Base-by-base conservation (phyloP, 139 green algal species). In the Chlorella sp. region DNA sequence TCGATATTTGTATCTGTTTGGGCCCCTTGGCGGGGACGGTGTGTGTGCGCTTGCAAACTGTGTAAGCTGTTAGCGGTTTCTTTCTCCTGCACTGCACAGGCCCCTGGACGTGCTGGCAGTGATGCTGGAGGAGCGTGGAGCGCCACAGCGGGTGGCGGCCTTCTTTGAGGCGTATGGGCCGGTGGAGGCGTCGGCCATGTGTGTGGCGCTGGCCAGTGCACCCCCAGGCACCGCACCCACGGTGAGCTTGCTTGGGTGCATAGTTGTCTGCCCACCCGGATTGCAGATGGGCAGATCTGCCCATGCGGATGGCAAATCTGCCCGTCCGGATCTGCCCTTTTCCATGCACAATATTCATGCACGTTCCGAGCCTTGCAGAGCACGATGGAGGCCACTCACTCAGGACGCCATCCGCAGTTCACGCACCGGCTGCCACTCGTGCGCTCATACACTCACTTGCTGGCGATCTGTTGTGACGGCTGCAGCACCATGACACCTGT, bases 121-220 rank as follows among this genome's bases (percentile, higher is more conserved):
- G 33, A 64, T 96, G 23, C 71, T 96, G 69, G 85, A 93, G 80
- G 85, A 90, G 67, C 75, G 80, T 26, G 59, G 68, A 27, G 33
- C 67, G 2, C n/a, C n/a, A n/a, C 74, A 77, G 17, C 82, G 90
- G 72, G 75, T 97, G 68, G 81, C 89, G 50, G 49, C 85, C 29
- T 97, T 97, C 63, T 96, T 97, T 72, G 76, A 81, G 51, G 71
- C 67, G 0, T 96, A 93, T 67, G 93, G 92, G 17, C 68, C 85
- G 3, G 65, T 79, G 2, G 93, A 98, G 74, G 87, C 92, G 1
- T 85, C 90, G 0, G 87, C 87, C 69, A 98, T 98, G 94, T 97
- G 93, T 83, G 83, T 93, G 69, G 42, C 87, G 29, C 72, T 97
- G 14, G 87, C 89, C n/a, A 87, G 89, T 34, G 51, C 31, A 33